Base-by-base conservation (phyloP, 495 filamentous ascomycete genomes). In the Neurospora sublineolata region DNA sequence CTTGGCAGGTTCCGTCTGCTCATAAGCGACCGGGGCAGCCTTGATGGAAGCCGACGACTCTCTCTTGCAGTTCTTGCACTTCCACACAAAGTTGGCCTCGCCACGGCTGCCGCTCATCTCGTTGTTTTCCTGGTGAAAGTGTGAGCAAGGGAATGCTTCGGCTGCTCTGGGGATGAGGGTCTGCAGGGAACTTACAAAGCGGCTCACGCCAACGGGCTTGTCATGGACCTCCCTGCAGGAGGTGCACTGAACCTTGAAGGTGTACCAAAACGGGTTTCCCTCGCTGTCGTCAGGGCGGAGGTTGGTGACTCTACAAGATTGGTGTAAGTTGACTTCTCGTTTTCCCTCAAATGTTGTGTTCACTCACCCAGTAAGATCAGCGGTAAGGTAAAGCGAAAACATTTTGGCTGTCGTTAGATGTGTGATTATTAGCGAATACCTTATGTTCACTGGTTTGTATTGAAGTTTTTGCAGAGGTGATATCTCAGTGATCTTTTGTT, bases 61-160 rank as follows among this genome's bases (percentile, higher is more conserved):
- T 72, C 87, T 81, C 87, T 88, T 90, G 87, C 93, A 99, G 74
- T 92, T 90, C 80, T 93, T 97, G 86, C 95, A 99, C 78, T 89
- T 92, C 94, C 94, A 98, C 67, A 99, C 95, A 79, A 99, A 97
- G 81, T 97, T 97, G 10, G 95, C 96, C 81, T 98, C 94, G 64
- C 95, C 95, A 67, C 92, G 88, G 80, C 93, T 96, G 18, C 93
- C 93, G 70, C 92, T 93, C 76, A 96, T 89, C 70, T 97, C 94
- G 76, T 94, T 90, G 69, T 80, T 84, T 77, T 97, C 94, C 94
- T 98, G 68, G 14, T 11, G 18, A n/a, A 39, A 52, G 23, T 38
- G n/a, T 52, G 9, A n/a, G 12, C 58, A 11, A 7, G 23, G 10
- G 33, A 46, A 23, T 30, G 68, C 40, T 41, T 40, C 60, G 20